Percentiles rank a stretch among this genome's conserved stretches.
Conservation (phyloP, 2,329 filamentous ascomycete genomes). For the Cytospora piceicola region DNA sequence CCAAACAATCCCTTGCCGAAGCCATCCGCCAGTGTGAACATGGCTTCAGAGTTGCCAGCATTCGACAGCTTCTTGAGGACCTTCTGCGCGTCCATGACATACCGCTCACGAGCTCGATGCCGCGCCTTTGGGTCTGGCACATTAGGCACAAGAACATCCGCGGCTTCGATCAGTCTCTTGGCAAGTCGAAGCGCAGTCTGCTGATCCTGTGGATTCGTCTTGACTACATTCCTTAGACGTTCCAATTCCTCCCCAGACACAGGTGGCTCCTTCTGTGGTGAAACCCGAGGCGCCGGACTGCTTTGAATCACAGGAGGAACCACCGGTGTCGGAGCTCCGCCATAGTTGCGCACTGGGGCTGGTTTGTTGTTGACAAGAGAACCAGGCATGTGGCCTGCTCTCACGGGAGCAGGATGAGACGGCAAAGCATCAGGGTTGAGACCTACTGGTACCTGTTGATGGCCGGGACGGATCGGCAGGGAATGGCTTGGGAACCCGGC, state of each 20-base stretch:
- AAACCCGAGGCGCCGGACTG: constrained; percentile 28
- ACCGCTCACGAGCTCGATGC: constrained; percentile 78
- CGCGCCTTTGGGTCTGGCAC: constrained; percentile 72
- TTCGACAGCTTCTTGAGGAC: constrained; percentile 84
- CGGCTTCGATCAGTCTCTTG: constrained; percentile 84
- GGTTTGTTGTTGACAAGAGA: constrained; percentile 63
- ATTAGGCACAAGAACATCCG: constrained; percentile 69
- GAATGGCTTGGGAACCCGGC: constrained; percentile 37
- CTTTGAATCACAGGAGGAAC: constrained; percentile 33
- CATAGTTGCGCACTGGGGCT: constrained; percentile 61
- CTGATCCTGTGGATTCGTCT: constrained; percentile 73
- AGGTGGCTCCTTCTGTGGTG: constrained; percentile 49
- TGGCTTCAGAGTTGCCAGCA: constrained; percentile 77
- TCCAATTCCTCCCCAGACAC: constrained; percentile 83
- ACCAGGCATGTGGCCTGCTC: constrained; percentile 64
- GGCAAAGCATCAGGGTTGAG: constrained; percentile 53
- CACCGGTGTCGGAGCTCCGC: constrained; percentile 48
- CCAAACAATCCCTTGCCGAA: constrained; percentile 82
- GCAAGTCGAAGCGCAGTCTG: constrained; percentile 73
- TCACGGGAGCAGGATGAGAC: constrained; percentile 65
- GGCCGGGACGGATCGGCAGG: constrained; percentile 36
- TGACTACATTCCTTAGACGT: constrained; percentile 69
- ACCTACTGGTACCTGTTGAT: constrained; percentile 38
- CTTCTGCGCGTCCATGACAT: constrained; percentile 84
- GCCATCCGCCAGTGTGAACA: constrained; percentile 92